Evolutionary conservation across 805 yeast species (phyloP).

Genomic region (Nakazawaea ernobii): DNA sequence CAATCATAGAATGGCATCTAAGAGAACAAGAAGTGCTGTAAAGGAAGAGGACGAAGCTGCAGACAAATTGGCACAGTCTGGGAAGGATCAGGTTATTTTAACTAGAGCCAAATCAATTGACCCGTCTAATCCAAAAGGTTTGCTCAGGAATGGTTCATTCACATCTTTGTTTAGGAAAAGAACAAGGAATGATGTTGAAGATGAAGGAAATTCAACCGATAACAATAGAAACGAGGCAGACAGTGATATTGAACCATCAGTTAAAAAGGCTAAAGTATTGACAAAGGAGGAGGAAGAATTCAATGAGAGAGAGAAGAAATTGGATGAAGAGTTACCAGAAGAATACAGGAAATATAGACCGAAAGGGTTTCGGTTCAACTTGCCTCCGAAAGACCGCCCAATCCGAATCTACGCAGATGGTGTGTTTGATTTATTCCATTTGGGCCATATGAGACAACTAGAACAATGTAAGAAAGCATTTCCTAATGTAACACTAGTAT

Average conservation of each 20-base stretch:
- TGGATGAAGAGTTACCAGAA: slow-evolving; percentile 61
- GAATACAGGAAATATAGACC: slow-evolving; percentile 77
- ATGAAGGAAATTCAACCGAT: slow-evolving; percentile 5
- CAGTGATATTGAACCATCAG: background rate
- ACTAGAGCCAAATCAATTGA: slow-evolving; percentile 6
- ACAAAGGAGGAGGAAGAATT: slow-evolving; percentile 10
- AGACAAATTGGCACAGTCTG: background rate
- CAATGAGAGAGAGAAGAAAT: slow-evolving; percentile 26
- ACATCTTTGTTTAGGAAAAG: slow-evolving; percentile 15
- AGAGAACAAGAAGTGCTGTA: slow-evolving; percentile 9
- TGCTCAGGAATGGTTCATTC: slow-evolving; percentile 12
- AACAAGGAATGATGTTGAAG: slow-evolving; percentile 8
- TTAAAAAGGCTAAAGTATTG: slow-evolving; percentile 4
- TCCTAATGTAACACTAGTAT: slow-evolving; percentile 76
- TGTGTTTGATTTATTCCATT: slow-evolving; percentile 91
- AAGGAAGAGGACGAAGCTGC: background rate
- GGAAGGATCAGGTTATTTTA: background rate
- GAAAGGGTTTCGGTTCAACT: slow-evolving; percentile 65
- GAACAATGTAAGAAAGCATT: slow-evolving; percentile 95
- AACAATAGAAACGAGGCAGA: slow-evolving; percentile 1
- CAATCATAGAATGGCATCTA: slow-evolving; percentile 1
- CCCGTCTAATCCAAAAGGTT: background rate
- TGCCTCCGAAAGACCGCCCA: slow-evolving; percentile 83
- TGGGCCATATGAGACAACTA: slow-evolving; percentile 96
- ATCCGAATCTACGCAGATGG: slow-evolving; percentile 97